phyloP scores from a whole-genome alignment of 1,284 basidiomycete species.

The Boletus austroedulis region DNA sequence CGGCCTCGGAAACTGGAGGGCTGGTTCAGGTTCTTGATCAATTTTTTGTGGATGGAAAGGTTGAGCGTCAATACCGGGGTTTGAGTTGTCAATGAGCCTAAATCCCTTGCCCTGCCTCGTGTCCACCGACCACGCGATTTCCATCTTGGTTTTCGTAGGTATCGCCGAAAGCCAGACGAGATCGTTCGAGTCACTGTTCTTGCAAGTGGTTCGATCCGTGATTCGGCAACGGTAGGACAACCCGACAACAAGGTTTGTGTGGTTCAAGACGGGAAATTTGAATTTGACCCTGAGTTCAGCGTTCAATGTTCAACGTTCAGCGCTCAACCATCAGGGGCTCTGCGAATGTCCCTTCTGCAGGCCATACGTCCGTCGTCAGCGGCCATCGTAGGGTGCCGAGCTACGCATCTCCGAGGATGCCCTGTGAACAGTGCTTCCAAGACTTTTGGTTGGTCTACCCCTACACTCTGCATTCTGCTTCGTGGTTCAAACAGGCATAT shows the following conservation, averaged over 20 bases:
- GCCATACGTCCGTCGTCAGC: too few species aligned
- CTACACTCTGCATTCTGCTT: too few species aligned
- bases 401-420: too few species aligned
- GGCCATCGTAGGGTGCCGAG: too few species aligned
- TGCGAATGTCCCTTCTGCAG: too few species aligned
- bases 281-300: too few species aligned
- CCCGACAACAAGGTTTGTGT: not conserved
- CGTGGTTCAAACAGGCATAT: too few species aligned
- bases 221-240: not conserved
- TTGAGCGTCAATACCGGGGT: not conserved
- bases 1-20: not conserved
- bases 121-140: conserved; percentile 14
- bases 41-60: not conserved
- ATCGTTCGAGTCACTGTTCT: not conserved
- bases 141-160: conserved; percentile 11
- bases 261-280: too few species aligned
- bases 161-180: not conserved
- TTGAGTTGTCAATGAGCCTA: conserved; percentile 2
- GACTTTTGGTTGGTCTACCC: too few species aligned
- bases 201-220: not conserved
- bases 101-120: conserved; percentile 19
- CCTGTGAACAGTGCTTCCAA: too few species aligned
- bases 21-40: not conserved
- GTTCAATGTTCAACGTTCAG: too few species aligned
- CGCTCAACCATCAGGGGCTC: too few species aligned